These are phyloP conservation scores for Fusarium tupiense DNA, from an alignment of 2,329 filamentous ascomycete species.

Conservation along the genomic window DNA sequence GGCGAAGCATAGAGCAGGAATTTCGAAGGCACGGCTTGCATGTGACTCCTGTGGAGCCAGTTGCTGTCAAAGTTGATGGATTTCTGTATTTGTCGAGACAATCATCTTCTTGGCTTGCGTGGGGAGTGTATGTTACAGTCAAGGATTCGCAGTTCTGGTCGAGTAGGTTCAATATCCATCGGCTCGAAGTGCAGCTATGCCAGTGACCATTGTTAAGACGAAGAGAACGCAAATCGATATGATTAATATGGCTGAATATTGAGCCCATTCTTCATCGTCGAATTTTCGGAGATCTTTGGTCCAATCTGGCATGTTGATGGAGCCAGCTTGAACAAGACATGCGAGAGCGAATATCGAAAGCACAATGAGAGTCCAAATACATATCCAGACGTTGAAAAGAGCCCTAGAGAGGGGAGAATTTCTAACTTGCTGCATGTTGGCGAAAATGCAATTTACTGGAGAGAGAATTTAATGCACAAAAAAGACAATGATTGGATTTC, in stretches of 20 bases:
- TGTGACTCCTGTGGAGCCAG: background rate
- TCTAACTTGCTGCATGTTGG: background rate
- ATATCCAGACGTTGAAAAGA: slow-evolving; percentile 1
- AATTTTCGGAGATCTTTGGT: slow-evolving; percentile 27
- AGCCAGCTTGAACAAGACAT: slow-evolving; percentile 1
- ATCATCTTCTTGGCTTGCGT: too few relatives aligned
- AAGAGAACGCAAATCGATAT: slow-evolving; percentile 6
- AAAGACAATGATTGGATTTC: background rate
- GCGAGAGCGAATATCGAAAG: slow-evolving; percentile 5
- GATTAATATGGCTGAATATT: slow-evolving; percentile 9
- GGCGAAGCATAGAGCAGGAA: accelerated
- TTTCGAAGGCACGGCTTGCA: background rate
- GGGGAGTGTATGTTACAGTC: too few relatives aligned
- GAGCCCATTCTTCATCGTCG: slow-evolving; percentile 1
- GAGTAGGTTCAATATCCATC: background rate
- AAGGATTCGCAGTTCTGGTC: background rate
- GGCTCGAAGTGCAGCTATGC: background rate
- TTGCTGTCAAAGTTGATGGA: background rate
- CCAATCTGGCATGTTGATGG: slow-evolving; percentile 17
- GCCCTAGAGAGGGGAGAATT: background rate
- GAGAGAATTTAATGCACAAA: background rate
- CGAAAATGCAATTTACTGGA: background rate
- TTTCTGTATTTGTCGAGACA: background rate
- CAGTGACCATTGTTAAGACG: background rate
- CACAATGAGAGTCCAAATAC: slow-evolving; percentile 4